Conservation (phyloP, 2,329 filamentous ascomycete species). For the Penicillium frequentans region DNA sequence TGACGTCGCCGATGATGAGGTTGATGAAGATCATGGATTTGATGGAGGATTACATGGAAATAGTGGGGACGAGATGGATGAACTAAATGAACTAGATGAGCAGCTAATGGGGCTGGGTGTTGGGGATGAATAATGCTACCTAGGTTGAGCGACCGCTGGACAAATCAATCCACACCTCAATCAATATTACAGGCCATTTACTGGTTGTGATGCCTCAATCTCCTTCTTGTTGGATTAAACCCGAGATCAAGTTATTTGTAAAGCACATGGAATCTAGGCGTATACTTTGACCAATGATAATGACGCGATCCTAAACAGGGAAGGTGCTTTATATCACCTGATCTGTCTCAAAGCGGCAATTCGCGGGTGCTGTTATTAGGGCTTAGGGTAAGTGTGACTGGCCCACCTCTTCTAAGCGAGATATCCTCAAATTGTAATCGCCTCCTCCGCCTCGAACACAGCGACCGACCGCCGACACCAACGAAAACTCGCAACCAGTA, state of each 20-base stretch:
- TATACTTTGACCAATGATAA: neutral
- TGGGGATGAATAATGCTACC: neutral
- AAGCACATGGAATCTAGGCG: neutral
- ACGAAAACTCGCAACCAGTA: constrained; percentile 51
- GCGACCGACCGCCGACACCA: constrained; percentile 44
- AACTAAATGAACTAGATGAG: constrained; percentile 12
- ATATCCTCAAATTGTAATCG: constrained; percentile 42
- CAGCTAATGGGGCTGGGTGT: constrained; percentile 12
- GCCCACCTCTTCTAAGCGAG: constrained; percentile 46
- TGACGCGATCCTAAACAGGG: constrained; percentile 8
- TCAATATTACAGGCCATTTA: neutral
- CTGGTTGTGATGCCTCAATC: neutral
- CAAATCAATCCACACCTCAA: neutral
- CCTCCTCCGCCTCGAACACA: constrained; percentile 38
- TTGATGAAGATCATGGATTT: neutral
- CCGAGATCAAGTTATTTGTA: too few species aligned
- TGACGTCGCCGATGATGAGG: too few species aligned
- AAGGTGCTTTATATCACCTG: constrained; percentile 11
- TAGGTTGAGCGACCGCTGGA: neutral
- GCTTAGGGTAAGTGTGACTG: constrained; percentile 38
- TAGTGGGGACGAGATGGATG: constrained; percentile 16
- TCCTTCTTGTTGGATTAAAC: too few species aligned
- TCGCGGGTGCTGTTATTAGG: constrained; percentile 28
- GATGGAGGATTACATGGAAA: constrained; percentile 2
- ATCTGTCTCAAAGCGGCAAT: constrained; percentile 10